Evolutionary conservation across 129 eudicot genomes (phyloP).

Genomic region (Kitagawia praeruptora): DNA sequence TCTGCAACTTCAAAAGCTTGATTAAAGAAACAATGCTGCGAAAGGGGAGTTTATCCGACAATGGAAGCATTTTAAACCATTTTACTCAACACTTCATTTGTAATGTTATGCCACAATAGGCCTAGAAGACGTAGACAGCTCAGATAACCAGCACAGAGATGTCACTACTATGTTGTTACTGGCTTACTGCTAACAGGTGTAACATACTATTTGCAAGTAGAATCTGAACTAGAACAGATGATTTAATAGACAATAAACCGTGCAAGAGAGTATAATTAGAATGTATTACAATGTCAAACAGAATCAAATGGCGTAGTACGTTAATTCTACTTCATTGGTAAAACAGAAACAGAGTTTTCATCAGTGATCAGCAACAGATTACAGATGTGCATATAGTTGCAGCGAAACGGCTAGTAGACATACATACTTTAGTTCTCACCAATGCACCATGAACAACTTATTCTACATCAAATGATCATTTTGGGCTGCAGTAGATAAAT

Average conservation of each 20-base stretch:
- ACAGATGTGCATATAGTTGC: not conserved
- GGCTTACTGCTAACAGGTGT: too few species aligned
- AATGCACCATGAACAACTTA: not conserved
- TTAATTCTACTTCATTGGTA: not conserved
- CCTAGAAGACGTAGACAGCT: too few species aligned
- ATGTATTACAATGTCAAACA: not conserved
- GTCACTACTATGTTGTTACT: too few species aligned
- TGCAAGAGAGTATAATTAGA: not conserved
- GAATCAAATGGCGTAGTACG: too few species aligned
- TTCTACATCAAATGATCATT: not conserved
- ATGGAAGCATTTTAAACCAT: too few species aligned
- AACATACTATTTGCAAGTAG: too few species aligned
- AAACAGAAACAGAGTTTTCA: not conserved
- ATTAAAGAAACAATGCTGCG: too few species aligned
- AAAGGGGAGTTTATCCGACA: too few species aligned
- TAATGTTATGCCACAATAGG: too few species aligned
- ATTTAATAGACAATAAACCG: not conserved
- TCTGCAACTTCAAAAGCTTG: too few species aligned
- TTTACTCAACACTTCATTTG: too few species aligned
- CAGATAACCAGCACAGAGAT: too few species aligned
- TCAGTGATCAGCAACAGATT: not conserved
- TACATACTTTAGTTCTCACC: not conserved
- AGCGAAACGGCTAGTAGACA: not conserved
- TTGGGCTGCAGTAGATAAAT: not conserved
- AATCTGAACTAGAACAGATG: not conserved